Base-by-base conservation (phyloP, 176 grass and related monocot genomes). In the Eragrostis curvula region DNA sequence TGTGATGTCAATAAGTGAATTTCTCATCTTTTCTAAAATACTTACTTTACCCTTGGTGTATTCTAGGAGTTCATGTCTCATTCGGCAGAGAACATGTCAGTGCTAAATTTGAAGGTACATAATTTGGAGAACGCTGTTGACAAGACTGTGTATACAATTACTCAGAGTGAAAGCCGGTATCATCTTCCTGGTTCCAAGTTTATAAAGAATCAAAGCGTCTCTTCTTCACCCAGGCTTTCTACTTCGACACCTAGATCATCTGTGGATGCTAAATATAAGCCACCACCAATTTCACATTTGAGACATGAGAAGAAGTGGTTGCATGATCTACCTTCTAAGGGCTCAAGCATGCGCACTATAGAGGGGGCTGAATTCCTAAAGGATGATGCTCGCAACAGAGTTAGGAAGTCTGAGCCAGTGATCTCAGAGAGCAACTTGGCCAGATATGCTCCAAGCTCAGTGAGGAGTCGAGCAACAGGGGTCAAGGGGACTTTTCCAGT, bases 51-150 rank as follows among this genome's bases (percentile, higher is more conserved):
- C 24, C 18, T 18, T 18, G 44, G 4, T 66, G 70, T 62, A 52
- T 82, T 88, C 81, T 72, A 99, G 96, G 89, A 89, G 32, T 96
- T 96, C 82, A 94, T 96, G 86, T 84, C 85, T 3, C 90, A 68
- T 60, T 88, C 93, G 42, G 83, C 86, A 66, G 96, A 94, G 80
- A 99, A 92, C 59, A 64, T 96, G 70, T 89, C 91, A 67, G 80
- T 87, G 47, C 55, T 96, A 67, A 88, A 95, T 63, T 88, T 74
- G 7, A 99, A 99, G 88, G 90, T 96, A 45, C 88, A 88, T 49
- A 96, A 96, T 72, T 78, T 99, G 89, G 96, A 92, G 79, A 80
- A 92, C 90, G 82, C 83, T 66, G 82, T 85, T 28, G 91, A 96
- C 39, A 91, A 82, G 49, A 85, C 85, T 77, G 88, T 91, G 32